phyloP scores from a whole-genome alignment of 2,329 filamentous ascomycete genomes.

The Claviceps lovelessii region DNA sequence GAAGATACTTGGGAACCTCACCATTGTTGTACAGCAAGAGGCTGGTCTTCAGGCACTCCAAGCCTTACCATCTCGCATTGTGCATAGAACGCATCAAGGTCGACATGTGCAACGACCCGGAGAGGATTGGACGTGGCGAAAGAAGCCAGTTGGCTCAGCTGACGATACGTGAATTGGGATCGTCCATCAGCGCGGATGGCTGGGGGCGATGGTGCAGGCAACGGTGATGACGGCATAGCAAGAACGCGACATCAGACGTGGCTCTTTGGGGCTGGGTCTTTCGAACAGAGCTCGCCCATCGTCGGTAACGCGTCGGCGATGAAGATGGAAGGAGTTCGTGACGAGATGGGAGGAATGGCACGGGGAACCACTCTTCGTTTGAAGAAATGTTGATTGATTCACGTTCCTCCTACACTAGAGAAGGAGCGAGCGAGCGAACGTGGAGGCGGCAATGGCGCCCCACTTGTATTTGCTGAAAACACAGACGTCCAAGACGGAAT shows the following conservation, averaged over 20 bases:
- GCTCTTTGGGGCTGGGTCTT: neutral
- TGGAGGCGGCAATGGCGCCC: neutral
- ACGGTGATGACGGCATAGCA: slow-evolving; percentile 3
- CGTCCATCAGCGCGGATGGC: slow-evolving; percentile 17
- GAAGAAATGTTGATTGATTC: neutral
- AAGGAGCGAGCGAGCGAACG: neutral
- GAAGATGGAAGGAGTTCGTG: neutral
- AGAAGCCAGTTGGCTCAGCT: slow-evolving; percentile 61
- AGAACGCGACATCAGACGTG: neutral
- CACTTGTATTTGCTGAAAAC: neutral
- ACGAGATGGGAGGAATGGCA: neutral
- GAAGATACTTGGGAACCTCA: slow-evolving; percentile 18
- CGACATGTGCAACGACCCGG: slow-evolving; percentile 78
- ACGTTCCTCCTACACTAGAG: neutral
- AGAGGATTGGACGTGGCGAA: slow-evolving; percentile 62
- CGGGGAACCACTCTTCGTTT: neutral
- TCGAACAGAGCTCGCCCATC: neutral
- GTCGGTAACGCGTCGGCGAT: neutral
- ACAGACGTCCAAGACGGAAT: too few relatives aligned
- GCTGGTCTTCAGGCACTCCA: slow-evolving; percentile 56
- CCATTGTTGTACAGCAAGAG: slow-evolving; percentile 91
- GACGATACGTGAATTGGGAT: slow-evolving; percentile 74
- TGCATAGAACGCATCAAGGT: slow-evolving; percentile 94
- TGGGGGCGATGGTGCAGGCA: slow-evolving; percentile 14
- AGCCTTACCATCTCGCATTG: slow-evolving; percentile 92